A percentile compares a stretch with the other conserved stretches of the same genome.
Evolutionary conservation across 2,329 filamentous ascomycete species (phyloP).

Genomic region (Venturia oleaginea): DNA sequence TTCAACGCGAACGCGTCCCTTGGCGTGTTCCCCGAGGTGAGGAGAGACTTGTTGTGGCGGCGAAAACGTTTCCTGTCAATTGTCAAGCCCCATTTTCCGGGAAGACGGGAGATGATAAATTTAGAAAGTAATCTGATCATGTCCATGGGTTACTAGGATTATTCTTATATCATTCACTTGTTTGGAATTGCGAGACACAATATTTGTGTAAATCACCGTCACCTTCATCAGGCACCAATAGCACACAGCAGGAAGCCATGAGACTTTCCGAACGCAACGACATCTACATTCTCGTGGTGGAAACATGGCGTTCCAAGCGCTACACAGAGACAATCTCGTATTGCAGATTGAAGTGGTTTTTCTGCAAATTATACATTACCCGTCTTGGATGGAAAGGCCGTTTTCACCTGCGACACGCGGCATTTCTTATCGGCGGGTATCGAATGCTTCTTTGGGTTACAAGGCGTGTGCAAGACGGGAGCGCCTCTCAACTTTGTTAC

Average conservation of each 20-base stretch:
- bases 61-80: slow-evolving; percentile 2
- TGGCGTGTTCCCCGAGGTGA: neutral
- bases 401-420: neutral
- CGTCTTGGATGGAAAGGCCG: neutral
- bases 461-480: too few relatives aligned
- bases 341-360: neutral
- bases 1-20: neutral
- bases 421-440: slow-evolving; percentile 1
- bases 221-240: neutral
- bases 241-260: neutral
- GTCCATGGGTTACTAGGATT: too few relatives aligned
- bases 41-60: neutral
- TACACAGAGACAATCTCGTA: neutral
- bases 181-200: too few relatives aligned
- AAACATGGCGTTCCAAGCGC: neutral
- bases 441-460: neutral
- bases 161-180: too few relatives aligned
- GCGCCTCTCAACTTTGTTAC: too few relatives aligned
- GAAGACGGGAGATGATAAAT: too few relatives aligned
- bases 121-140: too few relatives aligned
- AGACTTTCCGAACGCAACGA: neutral
- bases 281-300: neutral
- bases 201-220: too few relatives aligned
- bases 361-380: neutral
- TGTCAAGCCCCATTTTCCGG: neutral